Base-by-base conservation (phyloP, 1,139 yeast genomes). In the Suhomyces wounanorum region DNA sequence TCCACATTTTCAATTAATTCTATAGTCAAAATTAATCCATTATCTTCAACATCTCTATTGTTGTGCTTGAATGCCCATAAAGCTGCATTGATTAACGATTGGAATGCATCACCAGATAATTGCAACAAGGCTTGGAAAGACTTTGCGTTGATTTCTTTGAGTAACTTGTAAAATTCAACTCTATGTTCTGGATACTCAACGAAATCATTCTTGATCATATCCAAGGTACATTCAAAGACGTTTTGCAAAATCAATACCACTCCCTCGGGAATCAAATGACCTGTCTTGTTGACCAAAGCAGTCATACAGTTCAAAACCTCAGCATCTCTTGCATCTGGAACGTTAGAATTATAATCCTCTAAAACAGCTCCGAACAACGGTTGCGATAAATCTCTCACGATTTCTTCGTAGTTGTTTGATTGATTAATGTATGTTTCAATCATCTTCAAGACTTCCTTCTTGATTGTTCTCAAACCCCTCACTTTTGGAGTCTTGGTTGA, bases 21-120 rank as follows among this genome's bases (percentile, higher is more conserved):
- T 54, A 87, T 76, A 39, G 95, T 89, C 57, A 92, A 79, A 40
- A 85, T 82, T 61, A 94, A 81, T 38, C 97, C 98, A 50, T 87
- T 87, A 55, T 88, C 92, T 70, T 94, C 98, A 50, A 94, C 97
- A 54, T 91, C 97, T 69, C 97, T 83, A 69, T 92, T 90, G 63
- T 92, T 95, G 68, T 94, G 99, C 71, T 94, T 94, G 68, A 95
- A 89, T 0, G 98, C 98, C 99, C 99, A 94, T 64, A 95, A 78
- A 45, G 96, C 92, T 1, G 98, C 96, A 70, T 90, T 94, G 57
- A 95, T 85, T 52, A 94, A 87, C 52, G 92, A 82, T 67, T 88
- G 91, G 80, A 94, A 92, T 33, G 96, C 96, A 58, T 85, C 94
- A 8, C 96, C 95, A 13, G 97, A 96, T 58, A 94, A 80, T 70